Evolutionary conservation across 1,284 basidiomycete species (phyloP).

Genomic region (Microbotryum saponariae): DNA sequence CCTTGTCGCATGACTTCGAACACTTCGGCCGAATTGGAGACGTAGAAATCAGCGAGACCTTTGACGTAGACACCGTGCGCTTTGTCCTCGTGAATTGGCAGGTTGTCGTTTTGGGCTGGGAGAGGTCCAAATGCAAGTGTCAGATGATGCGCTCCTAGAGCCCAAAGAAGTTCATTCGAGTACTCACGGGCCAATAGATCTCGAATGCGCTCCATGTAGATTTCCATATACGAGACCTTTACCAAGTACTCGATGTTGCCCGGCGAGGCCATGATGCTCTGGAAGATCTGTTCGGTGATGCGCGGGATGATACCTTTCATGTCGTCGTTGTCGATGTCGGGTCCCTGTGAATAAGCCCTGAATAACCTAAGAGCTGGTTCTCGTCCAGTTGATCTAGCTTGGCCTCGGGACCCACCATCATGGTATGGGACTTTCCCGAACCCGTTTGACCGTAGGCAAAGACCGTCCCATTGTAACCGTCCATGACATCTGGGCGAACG

Average conservation of each 20-base stretch:
- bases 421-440: slow-evolving; percentile 53
- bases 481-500: slow-evolving; percentile 70
- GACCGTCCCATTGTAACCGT: slow-evolving; percentile 90
- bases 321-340: slow-evolving; percentile 87
- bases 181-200: slow-evolving; percentile 88
- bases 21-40: slow-evolving; percentile 90
- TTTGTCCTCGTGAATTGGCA: slow-evolving; percentile 98
- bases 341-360: slow-evolving; percentile 54
- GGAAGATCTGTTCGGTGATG: slow-evolving; percentile 98
- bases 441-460: slow-evolving; percentile 98
- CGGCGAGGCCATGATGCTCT: slow-evolving; percentile 91
- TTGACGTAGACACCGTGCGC: slow-evolving; percentile 97
- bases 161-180: background rate
- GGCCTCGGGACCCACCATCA: slow-evolving; percentile 64
- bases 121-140: background rate
- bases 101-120: slow-evolving; percentile 92
- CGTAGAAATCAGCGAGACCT: slow-evolving; percentile 95
- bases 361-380: background rate
- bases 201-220: slow-evolving; percentile 93
- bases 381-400: background rate
- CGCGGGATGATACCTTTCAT: slow-evolving; percentile 95
- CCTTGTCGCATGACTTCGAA: slow-evolving; percentile 99
- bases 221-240: slow-evolving; percentile 99
- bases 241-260: slow-evolving; percentile 95
- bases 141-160: background rate